phyloP scores from a whole-genome alignment of 2,329 filamentous ascomycete species.

The Aspergillus sp. region DNA sequence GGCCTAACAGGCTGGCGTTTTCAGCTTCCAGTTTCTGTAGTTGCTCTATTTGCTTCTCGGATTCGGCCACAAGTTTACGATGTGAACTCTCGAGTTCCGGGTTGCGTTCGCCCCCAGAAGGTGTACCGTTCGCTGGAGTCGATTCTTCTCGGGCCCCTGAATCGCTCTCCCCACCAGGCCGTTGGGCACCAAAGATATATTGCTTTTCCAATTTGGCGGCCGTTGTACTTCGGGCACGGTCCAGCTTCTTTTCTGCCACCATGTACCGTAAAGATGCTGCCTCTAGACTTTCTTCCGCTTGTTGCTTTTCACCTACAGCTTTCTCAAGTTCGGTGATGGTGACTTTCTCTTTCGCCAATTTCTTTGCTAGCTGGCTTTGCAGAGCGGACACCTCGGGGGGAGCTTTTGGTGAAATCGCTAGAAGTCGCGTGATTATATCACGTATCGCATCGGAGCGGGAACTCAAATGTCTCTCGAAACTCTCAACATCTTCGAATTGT shows the following conservation, averaged over 20 bases:
- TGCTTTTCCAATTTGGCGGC: conserved; percentile 89
- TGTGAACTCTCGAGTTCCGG: conserved; percentile 67
- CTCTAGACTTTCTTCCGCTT: conserved; percentile 77
- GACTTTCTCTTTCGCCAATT: conserved; percentile 76
- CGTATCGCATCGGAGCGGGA: conserved; percentile 70
- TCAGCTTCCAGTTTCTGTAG: conserved; percentile 70
- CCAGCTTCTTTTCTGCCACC: conserved; percentile 89
- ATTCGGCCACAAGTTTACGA: conserved; percentile 66
- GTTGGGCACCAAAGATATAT: conserved; percentile 60
- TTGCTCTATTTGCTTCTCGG: conserved; percentile 80
- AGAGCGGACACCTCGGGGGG: conserved; percentile 63
- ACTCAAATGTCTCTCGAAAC: conserved; percentile 71
- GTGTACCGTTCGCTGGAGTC: conserved; percentile 47
- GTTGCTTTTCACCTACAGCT: conserved; percentile 68
- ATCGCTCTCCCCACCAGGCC: conserved; percentile 40
- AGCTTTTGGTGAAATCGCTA: conserved; percentile 40
- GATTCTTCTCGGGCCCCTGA: conserved; percentile 45
- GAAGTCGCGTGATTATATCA: conserved; percentile 61
- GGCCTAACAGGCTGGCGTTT: conserved; percentile 64
- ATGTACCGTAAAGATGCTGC: conserved; percentile 84
- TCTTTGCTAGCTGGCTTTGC: conserved; percentile 63
- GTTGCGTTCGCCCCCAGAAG: conserved; percentile 46
- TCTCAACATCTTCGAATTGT: conserved; percentile 47
- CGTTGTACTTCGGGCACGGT: conserved; percentile 77
- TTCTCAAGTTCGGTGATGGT: conserved; percentile 68